These are phyloP conservation scores for Dioscorea cayenensis DNA, from an alignment of 116 monocot species.

Conservation along the genomic window DNA sequence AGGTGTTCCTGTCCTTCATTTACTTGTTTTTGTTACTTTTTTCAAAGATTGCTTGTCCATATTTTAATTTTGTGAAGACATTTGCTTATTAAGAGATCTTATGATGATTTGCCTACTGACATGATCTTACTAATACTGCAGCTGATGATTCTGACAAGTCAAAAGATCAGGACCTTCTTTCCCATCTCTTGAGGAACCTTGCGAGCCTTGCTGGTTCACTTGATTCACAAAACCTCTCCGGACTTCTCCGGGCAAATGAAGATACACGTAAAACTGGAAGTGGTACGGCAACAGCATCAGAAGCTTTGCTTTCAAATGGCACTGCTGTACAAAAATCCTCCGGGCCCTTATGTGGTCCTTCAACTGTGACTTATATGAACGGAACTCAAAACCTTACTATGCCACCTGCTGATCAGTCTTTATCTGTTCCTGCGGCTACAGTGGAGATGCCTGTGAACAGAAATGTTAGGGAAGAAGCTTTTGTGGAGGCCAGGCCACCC, in stretches of 20 bases:
- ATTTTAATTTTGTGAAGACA: neutral
- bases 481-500: conserved; percentile 6
- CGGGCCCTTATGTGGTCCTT: conserved; percentile 8
- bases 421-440: conserved; percentile 12
- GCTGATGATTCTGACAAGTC: conserved; percentile 41
- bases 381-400: conserved; percentile 5
- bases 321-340: conserved; percentile 19
- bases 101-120: neutral
- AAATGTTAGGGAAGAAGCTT: conserved; percentile 9
- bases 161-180: conserved; percentile 54
- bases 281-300: conserved; percentile 31
- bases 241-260: conserved; percentile 44
- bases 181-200: conserved; percentile 64
- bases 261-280: conserved; percentile 19
- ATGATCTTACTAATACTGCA: conserved; percentile 26
- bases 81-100: neutral
- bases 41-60: no score
- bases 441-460: conserved; percentile 14
- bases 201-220: conserved; percentile 43
- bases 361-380: conserved; percentile 7
- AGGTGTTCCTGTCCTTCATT: no score
- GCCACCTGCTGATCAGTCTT: conserved; percentile 9
- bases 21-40: no score
- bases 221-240: conserved; percentile 38
- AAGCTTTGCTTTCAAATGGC: conserved; percentile 21